Percentiles rank a stretch among this genome's conserved stretches.
These are phyloP conservation scores for Kockovaella imperatae DNA, from an alignment of 768 basidiomycete genomes.

Conservation along the genomic window DNA sequence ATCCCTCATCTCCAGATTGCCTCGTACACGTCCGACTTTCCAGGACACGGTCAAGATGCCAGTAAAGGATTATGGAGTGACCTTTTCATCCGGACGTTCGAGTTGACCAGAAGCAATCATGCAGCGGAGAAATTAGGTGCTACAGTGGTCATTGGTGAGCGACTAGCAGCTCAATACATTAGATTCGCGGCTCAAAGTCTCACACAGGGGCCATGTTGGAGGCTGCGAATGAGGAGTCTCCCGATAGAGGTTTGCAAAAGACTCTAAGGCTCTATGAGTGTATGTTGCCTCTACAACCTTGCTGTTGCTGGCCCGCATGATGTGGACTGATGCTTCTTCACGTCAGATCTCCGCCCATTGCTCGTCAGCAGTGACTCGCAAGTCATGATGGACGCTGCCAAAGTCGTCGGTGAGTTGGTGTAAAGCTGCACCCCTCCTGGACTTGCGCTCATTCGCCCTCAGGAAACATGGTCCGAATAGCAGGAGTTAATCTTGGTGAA, in stretches of 20 bases:
- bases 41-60: constrained; percentile 34
- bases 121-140: constrained; percentile 32
- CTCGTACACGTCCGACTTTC: constrained; percentile 25
- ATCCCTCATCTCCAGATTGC: constrained; percentile 12
- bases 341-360: constrained; percentile 68
- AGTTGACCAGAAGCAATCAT: constrained; percentile 36
- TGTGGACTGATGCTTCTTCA: constrained; percentile 59
- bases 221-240: constrained; percentile 30
- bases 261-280: constrained; percentile 35
- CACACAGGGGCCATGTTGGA: constrained; percentile 25
- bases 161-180: neutral
- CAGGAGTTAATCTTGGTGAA: constrained; percentile 75
- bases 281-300: constrained; percentile 6
- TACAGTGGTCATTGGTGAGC: constrained; percentile 29
- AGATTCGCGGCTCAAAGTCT: neutral
- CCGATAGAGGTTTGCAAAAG: constrained; percentile 31
- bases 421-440: neutral
- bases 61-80: constrained; percentile 32
- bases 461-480: constrained; percentile 64
- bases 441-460: neutral
- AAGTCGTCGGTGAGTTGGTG: constrained; percentile 62
- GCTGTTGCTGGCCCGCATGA: neutral
- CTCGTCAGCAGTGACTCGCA: constrained; percentile 82
- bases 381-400: constrained; percentile 91
- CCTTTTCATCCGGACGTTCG: constrained; percentile 34